These are phyloP conservation scores for Microbotryum violaceum DNA, from an alignment of 1,284 basidiomycete species.

Conservation along the genomic window DNA sequence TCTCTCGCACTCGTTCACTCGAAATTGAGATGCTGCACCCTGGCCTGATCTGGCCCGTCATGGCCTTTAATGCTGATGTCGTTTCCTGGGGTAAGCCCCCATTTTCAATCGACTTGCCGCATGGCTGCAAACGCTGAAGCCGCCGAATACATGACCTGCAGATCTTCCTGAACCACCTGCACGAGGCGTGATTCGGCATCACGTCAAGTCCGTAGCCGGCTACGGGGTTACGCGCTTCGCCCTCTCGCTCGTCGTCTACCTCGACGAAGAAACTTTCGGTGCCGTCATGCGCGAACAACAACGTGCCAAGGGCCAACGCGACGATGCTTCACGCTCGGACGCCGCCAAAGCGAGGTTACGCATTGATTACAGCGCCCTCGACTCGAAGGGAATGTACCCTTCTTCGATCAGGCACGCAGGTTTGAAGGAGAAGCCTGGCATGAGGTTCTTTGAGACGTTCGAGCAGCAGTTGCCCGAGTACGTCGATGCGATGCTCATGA, in stretches of 20 bases:
- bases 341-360: slow-evolving; percentile 60
- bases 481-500: slow-evolving; percentile 34
- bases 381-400: slow-evolving; percentile 34
- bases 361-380: slow-evolving; percentile 66
- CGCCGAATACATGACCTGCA: not conserved
- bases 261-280: slow-evolving; percentile 40
- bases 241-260: slow-evolving; percentile 60
- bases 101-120: not conserved
- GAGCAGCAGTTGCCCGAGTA: slow-evolving; percentile 27
- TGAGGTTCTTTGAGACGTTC: slow-evolving; percentile 32
- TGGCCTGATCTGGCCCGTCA: slow-evolving; percentile 79
- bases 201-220: slow-evolving; percentile 82
- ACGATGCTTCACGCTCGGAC: slow-evolving; percentile 37
- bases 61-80: slow-evolving; percentile 89
- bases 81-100: slow-evolving; percentile 57
- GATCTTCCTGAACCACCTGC: slow-evolving; percentile 52
- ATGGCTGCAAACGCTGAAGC: not conserved
- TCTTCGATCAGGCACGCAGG: slow-evolving; percentile 14
- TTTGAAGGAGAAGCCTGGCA: slow-evolving; percentile 18
- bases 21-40: slow-evolving; percentile 70
- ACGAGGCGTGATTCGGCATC: slow-evolving; percentile 62
- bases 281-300: slow-evolving; percentile 34
- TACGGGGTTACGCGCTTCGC: slow-evolving; percentile 65
- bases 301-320: slow-evolving; percentile 30
- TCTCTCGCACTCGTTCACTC: slow-evolving; percentile 60